phyloP scores from a whole-genome alignment of 2,329 filamentous ascomycete species.

The Neobulgaria alba region DNA sequence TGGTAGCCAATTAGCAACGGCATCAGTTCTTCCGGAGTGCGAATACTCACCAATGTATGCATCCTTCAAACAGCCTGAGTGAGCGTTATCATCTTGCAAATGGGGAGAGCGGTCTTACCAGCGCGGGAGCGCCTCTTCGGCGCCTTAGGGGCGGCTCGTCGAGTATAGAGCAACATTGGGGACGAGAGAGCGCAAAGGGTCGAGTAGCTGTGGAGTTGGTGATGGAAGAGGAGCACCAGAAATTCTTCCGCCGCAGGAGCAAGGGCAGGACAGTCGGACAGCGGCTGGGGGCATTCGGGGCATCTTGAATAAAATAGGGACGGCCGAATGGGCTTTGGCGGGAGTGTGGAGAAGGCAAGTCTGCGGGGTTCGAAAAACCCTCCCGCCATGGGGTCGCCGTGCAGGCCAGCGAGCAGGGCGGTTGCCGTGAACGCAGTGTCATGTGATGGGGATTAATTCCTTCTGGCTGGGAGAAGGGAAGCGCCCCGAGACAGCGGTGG shows the following conservation, averaged over 20 bases:
- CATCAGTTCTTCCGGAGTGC: neutral
- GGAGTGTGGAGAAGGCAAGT: neutral
- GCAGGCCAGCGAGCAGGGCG: too few relatives aligned
- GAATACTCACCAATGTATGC: constrained; percentile 27
- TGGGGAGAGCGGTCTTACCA: constrained; percentile 34
- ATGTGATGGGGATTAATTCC: too few relatives aligned
- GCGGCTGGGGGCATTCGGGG: neutral
- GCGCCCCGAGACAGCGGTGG: too few relatives aligned
- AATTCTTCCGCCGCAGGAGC: neutral
- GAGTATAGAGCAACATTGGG: constrained; percentile 50
- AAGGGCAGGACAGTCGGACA: neutral
- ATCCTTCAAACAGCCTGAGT: constrained; percentile 18
- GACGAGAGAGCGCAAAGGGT: neutral
- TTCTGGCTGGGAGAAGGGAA: too few relatives aligned
- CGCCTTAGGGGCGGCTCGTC: constrained; percentile 45
- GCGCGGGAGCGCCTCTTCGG: constrained; percentile 52
- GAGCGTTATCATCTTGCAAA: constrained; percentile 8
- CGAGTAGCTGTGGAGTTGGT: neutral
- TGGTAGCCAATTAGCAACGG: constrained; percentile 16
- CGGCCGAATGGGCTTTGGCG: neutral
- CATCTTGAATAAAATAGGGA: neutral
- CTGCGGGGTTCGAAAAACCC: too few relatives aligned
- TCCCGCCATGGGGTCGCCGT: too few relatives aligned
- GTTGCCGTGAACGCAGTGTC: too few relatives aligned
- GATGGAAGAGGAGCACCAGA: neutral